phyloP scores from a whole-genome alignment of 2,329 filamentous ascomycete species.

The Falciphora oryzae region DNA sequence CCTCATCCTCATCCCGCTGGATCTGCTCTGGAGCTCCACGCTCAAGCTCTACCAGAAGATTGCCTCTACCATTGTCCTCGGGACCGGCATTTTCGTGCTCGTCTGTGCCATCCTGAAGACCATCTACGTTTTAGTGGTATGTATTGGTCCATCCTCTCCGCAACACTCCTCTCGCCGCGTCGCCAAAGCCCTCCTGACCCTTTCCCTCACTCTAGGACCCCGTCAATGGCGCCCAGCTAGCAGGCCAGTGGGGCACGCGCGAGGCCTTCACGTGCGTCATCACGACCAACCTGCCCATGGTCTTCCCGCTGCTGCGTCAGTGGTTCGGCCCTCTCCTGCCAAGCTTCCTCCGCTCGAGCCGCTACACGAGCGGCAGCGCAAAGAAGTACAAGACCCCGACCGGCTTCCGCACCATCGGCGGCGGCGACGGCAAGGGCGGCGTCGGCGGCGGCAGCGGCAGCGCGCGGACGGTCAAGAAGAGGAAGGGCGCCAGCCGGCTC shows the following conservation, averaged over 20 bases:
- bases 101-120: slow-evolving; percentile 28
- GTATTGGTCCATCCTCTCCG: slow-evolving; percentile 9
- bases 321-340: slow-evolving; percentile 32
- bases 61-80: slow-evolving; percentile 26
- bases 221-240: slow-evolving; percentile 26
- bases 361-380: slow-evolving; percentile 10
- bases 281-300: slow-evolving; percentile 33
- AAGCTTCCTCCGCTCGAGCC: slow-evolving; percentile 29
- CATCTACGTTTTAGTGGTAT: slow-evolving; percentile 27
- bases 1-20: slow-evolving; percentile 47
- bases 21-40: slow-evolving; percentile 32
- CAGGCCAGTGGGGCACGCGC: slow-evolving; percentile 29
- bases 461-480: slow-evolving; percentile 11
- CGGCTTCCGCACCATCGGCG: slow-evolving; percentile 35
- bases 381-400: slow-evolving; percentile 30
- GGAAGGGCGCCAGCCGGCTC: slow-evolving; percentile 20
- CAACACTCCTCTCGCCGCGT: not conserved
- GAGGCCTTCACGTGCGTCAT: slow-evolving; percentile 34
- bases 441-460: slow-evolving; percentile 22
- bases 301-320: slow-evolving; percentile 34
- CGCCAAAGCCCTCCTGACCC: slow-evolving; percentile 6
- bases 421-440: slow-evolving; percentile 32
- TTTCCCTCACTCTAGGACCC: slow-evolving; percentile 19
- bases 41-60: slow-evolving; percentile 28
- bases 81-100: slow-evolving; percentile 30